Percentiles rank a stretch among this genome's conserved stretches.
These are phyloP conservation scores for Cryptococcus sp. DNA, from an alignment of 1,284 basidiomycete species.

Conservation along the genomic window DNA sequence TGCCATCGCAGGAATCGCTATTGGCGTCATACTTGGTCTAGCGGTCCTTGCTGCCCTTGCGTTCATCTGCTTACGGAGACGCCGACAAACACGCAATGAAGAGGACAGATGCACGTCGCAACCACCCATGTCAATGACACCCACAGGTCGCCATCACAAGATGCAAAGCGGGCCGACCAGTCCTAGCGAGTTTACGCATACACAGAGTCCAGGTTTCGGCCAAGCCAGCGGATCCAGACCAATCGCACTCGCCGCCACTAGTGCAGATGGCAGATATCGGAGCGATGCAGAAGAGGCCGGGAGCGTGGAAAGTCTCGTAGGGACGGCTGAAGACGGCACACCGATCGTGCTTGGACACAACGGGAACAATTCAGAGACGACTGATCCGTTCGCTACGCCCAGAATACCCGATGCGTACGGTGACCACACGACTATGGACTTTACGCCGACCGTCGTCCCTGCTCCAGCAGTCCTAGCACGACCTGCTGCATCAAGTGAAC, in stretches of 20 bases:
- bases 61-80: constrained; percentile 26
- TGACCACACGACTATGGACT: no score
- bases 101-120: neutral
- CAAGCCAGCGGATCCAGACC: no score
- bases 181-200: neutral
- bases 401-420: no score
- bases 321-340: neutral
- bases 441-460: no score
- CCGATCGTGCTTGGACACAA: neutral
- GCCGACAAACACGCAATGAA: constrained; percentile 1
- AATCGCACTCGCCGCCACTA: no score
- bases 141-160: neutral
- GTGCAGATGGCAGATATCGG: neutral
- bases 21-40: constrained; percentile 38
- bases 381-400: neutral
- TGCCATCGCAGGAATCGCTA: constrained; percentile 45
- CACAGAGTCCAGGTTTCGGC: neutral
- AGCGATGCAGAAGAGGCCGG: neutral
- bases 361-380: neutral
- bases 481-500: no score
- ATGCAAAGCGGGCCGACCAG: neutral
- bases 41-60: constrained; percentile 23
- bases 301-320: neutral
- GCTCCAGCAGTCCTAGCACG: no score
- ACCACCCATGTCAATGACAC: neutral